These are phyloP conservation scores for Blastobotrys aristatus DNA, from an alignment of 1,139 yeast genomes.

Conservation along the genomic window DNA sequence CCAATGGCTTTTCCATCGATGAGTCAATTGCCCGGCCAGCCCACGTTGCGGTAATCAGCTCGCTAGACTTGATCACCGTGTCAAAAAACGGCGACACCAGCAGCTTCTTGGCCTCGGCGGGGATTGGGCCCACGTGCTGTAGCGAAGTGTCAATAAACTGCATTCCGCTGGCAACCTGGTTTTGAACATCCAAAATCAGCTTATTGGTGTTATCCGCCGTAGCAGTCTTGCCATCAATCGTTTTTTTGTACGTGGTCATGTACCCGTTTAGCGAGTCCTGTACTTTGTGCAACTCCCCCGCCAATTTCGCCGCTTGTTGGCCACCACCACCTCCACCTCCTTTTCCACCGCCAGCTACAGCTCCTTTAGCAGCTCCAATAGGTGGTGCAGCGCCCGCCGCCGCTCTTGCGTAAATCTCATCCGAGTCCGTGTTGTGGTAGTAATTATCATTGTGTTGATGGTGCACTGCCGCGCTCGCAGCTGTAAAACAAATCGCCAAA, in stretches of 20 bases:
- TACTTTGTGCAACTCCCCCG: background rate
- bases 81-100: slow-evolving; percentile 3
- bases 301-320: background rate
- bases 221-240: slow-evolving; percentile 4
- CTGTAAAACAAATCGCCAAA: background rate
- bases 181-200: background rate
- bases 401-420: background rate
- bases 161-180: background rate
- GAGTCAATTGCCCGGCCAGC: slow-evolving; percentile 1
- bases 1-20: background rate
- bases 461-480: background rate
- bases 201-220: background rate
- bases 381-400: background rate
- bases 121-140: background rate
- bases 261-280: background rate
- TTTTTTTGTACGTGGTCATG: background rate
- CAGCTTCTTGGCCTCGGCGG: background rate
- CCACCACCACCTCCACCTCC: background rate
- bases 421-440: background rate
- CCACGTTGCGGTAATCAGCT: slow-evolving; percentile 8
- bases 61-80: background rate
- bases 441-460: background rate
- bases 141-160: background rate
- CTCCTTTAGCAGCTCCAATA: too few species aligned
- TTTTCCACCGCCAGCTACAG: background rate